Conservation (phyloP, 441 rosid species). For the Gossypium gossypioides region DNA sequence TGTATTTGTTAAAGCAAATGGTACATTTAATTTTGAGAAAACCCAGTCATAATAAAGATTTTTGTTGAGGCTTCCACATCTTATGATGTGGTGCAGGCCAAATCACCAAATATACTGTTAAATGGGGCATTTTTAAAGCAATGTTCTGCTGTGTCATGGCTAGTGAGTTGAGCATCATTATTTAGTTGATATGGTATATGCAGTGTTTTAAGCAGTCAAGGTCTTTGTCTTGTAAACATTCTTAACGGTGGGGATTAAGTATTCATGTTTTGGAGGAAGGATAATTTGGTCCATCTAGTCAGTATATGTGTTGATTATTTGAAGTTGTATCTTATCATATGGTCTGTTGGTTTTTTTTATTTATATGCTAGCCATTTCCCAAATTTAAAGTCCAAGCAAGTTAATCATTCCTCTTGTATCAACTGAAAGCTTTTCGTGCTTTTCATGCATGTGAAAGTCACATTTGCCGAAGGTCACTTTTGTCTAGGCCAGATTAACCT, state of each 20-base stretch:
- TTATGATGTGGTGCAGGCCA: neutral
- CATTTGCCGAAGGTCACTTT: neutral
- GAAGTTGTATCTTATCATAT: neutral
- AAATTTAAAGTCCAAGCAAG: neutral
- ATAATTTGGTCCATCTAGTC: neutral
- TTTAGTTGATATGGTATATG: neutral
- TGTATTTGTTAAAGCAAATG: neutral
- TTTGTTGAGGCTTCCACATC: neutral
- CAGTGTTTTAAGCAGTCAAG: neutral
- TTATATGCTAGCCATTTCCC: neutral
- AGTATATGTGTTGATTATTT: neutral
- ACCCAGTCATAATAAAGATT: neutral
- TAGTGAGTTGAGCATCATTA: neutral
- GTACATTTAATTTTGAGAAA: neutral
- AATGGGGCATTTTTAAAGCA: neutral
- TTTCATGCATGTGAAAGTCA: neutral
- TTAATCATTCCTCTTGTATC: neutral
- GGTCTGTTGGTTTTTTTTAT: neutral
- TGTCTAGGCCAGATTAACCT: neutral
- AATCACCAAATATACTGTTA: neutral
- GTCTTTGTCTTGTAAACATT: neutral
- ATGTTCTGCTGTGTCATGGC: neutral
- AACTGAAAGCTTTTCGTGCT: neutral
- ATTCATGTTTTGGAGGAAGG: neutral
- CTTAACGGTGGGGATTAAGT: constrained; percentile 1